These are phyloP conservation scores for Wickerhamiella nectarea DNA, from an alignment of 805 yeast species.

Conservation along the genomic window DNA sequence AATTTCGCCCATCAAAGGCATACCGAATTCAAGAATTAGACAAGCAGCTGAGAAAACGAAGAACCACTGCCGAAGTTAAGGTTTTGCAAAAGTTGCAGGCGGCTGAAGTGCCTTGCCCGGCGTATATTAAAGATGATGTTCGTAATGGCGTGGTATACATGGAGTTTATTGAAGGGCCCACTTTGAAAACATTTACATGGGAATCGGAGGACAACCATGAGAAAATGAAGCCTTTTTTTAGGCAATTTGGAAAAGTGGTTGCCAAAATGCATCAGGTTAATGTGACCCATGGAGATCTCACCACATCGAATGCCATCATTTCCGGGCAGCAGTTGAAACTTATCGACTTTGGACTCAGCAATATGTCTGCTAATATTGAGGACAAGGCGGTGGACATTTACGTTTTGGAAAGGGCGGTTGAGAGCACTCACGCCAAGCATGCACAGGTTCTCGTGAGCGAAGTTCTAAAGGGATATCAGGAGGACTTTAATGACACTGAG, in stretches of 20 bases:
- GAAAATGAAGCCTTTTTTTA: constrained; percentile 9
- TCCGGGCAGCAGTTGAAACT: constrained; percentile 32
- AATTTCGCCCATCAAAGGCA: constrained; percentile 80
- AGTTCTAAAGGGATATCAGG: constrained; percentile 56
- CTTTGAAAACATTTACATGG: constrained; percentile 29
- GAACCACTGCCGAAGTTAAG: constrained; percentile 78
- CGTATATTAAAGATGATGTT: constrained; percentile 61
- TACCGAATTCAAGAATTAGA: constrained; percentile 82
- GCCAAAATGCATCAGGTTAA: constrained; percentile 58
- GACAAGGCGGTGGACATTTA: constrained; percentile 96
- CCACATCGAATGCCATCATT: constrained; percentile 68
- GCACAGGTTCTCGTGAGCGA: constrained; percentile 51
- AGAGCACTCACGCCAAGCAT: constrained; percentile 75
- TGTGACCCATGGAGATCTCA: constrained; percentile 85
- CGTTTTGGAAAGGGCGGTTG: constrained; percentile 81
- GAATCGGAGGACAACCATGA: constrained; percentile 12
- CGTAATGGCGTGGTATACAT: constrained; percentile 76
- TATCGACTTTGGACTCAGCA: constrained; percentile 86
- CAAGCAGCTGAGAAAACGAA: constrained; percentile 53
- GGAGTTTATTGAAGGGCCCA: constrained; percentile 52
- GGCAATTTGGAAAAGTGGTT: constrained; percentile 37
- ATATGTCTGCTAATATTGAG: constrained; percentile 46
- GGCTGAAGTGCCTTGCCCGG: constrained; percentile 53
- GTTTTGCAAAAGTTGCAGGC: constrained; percentile 43
- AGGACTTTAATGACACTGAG: constrained; percentile 13